A percentile compares a stretch with the other conserved stretches of the same genome.
Evolutionary conservation across 768 basidiomycete genomes (phyloP).

Genomic region (Mycena filopes): DNA sequence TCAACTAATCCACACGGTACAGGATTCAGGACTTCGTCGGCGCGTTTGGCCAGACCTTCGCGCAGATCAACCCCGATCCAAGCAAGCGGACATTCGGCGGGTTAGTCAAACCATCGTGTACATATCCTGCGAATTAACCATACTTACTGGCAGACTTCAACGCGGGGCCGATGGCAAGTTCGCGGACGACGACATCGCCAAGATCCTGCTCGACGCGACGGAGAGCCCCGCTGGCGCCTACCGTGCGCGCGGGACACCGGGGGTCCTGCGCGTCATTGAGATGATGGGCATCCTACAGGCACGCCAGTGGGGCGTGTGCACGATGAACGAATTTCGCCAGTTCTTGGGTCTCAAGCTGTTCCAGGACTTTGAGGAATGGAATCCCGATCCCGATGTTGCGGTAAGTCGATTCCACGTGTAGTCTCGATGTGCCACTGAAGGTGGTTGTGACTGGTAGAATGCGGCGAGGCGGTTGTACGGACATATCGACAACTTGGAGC

Average conservation of each 20-base stretch:
- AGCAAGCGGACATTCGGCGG: constrained; percentile 58
- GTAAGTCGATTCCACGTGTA: constrained; percentile 40
- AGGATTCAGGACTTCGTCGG: constrained; percentile 38
- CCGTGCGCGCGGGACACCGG: constrained; percentile 59
- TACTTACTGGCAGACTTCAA: constrained; percentile 45
- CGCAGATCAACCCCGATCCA: constrained; percentile 35
- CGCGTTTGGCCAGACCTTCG: constrained; percentile 32
- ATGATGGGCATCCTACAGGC: constrained; percentile 67
- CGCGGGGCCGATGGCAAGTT: constrained; percentile 62
- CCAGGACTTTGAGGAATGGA: constrained; percentile 65
- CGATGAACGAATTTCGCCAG: constrained; percentile 66
- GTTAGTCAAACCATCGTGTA: constrained; percentile 39
- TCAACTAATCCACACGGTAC: too few species aligned
- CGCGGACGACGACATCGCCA: constrained; percentile 61
- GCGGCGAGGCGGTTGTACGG: constrained; percentile 47
- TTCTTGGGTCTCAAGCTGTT: constrained; percentile 61
- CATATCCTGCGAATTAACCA: constrained; percentile 10
- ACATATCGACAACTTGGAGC: constrained; percentile 51
- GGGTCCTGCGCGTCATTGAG: constrained; percentile 60
- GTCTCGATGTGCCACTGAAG: too few species aligned
- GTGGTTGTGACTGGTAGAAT: constrained; percentile 35
- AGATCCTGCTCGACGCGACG: constrained; percentile 58
- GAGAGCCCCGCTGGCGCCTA: constrained; percentile 57
- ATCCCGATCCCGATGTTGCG: constrained; percentile 55
- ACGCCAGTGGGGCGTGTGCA: constrained; percentile 64